Percentiles rank a stretch among this genome's conserved stretches.
phyloP scores from a whole-genome alignment of 371 early-diverging fungal genomes.

The Mycotypha africana region DNA sequence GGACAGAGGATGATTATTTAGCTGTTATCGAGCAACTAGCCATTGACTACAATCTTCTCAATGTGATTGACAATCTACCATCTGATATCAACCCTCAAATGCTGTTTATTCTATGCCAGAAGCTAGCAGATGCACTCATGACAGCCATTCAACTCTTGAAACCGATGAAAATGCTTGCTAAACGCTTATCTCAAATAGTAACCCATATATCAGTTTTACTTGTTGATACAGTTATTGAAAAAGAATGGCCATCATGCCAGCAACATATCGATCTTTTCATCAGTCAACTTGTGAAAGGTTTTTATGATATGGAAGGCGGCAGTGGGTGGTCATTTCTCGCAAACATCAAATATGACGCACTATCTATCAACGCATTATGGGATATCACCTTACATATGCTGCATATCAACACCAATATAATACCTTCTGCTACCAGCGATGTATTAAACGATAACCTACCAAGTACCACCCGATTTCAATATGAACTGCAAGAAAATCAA shows the following conservation, averaged over 20 bases:
- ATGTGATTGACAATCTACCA: slow-evolving; percentile 1
- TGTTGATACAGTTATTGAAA: slow-evolving; percentile 8
- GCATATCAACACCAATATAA: slow-evolving; percentile 7
- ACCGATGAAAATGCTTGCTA: slow-evolving; percentile 18
- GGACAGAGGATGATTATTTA: slow-evolving; percentile 61
- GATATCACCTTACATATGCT: slow-evolving; percentile 21
- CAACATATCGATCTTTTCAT: slow-evolving; percentile 16
- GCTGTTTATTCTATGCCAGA: slow-evolving; percentile 23
- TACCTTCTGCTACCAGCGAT: background rate
- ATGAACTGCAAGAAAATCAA: slow-evolving; percentile 16
- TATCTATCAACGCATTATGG: slow-evolving; percentile 36
- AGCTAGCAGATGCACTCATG: slow-evolving; percentile 22
- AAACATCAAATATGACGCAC: slow-evolving; percentile 40
- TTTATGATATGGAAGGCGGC: slow-evolving; percentile 1
- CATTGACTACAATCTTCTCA: slow-evolving; percentile 20
- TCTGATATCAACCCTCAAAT: background rate
- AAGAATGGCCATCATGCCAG: slow-evolving; percentile 4
- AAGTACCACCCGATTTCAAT: slow-evolving; percentile 22
- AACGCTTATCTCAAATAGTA: slow-evolving; percentile 38
- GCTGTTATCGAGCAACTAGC: slow-evolving; percentile 58
- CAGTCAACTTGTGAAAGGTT: slow-evolving; percentile 2
- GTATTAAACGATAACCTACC: slow-evolving; percentile 14
- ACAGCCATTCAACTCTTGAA: slow-evolving; percentile 15
- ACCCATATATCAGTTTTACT: slow-evolving; percentile 35
- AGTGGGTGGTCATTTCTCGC: slow-evolving; percentile 46